Conservation (phyloP, 208 protist genomes). For the Leishmania braziliensis region DNA sequence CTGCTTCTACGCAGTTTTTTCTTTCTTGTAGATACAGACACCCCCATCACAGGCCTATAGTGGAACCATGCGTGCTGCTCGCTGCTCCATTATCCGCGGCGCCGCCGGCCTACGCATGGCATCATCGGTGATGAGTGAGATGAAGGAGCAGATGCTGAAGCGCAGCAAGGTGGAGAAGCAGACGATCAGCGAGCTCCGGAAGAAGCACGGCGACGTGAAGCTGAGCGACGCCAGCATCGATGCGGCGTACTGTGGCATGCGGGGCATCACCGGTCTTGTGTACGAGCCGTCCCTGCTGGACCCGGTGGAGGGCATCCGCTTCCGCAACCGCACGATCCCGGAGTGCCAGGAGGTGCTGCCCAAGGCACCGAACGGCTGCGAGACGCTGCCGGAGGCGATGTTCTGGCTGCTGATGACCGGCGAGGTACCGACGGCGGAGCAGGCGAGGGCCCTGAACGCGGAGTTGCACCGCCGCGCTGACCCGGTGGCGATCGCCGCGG, state of each 20-base stretch:
- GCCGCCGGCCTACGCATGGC: constrained; percentile 28
- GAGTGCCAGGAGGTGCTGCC: constrained; percentile 94
- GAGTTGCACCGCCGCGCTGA: constrained; percentile 89
- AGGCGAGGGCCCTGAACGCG: constrained; percentile 65
- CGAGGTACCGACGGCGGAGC: constrained; percentile 91
- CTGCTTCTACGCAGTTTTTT: background rate
- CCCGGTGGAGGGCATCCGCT: constrained; percentile 96
- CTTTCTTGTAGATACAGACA: background rate
- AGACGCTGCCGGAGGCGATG: constrained; percentile 96
- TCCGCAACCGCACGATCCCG: constrained; percentile 95
- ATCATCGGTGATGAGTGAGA: constrained; percentile 46
- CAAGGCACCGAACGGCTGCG: constrained; percentile 78
- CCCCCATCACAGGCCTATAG: background rate
- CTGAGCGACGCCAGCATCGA: constrained; percentile 91
- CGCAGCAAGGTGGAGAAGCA: constrained; percentile 42
- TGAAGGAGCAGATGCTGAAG: constrained; percentile 51
- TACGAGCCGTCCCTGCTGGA: constrained; percentile 98
- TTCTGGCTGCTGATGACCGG: constrained; percentile 98
- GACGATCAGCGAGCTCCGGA: constrained; percentile 87
- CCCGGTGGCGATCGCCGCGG: constrained; percentile 53
- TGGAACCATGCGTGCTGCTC: constrained; percentile 43
- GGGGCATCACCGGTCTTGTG: constrained; percentile 95
- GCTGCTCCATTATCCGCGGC: constrained; percentile 23
- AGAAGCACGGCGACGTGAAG: constrained; percentile 77
- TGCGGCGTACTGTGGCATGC: constrained; percentile 91